Base-by-base conservation (phyloP, 495 filamentous ascomycete species). In the Corynascus novoguineensis region DNA sequence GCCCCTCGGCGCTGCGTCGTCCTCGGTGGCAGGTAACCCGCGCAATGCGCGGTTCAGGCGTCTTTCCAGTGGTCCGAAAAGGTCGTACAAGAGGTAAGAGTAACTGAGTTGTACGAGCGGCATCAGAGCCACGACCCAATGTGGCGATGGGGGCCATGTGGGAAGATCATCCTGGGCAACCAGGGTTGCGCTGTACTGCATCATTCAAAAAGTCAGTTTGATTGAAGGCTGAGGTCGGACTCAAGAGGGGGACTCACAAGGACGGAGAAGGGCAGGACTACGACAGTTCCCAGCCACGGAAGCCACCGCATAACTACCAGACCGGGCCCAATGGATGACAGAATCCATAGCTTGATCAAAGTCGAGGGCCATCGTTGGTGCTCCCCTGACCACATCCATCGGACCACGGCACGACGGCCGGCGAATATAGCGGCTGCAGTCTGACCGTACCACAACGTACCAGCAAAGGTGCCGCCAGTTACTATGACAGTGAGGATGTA, bases 91-190 rank as follows among this genome's bases (percentile, higher is more conserved):
- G 32, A 87, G 66, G n/a, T 75, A 71, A 49, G 81, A 78, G 68
- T 95, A 93, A 24, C 79, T 73, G 21, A 81, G 74, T 35, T 87
- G 83, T 28, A 91, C 57, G 52, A 83, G 83, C 1, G 89, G 89
- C 37, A 92, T 75, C 3, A 84, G 64, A 0, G 83, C 76, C 56
- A 93, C 73, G 15, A 84, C 83, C 76, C 88, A 81, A n/a, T 81
- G 77, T 3, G 86, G 80, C 22, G 83, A 88, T 0, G 88, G 88
- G 14, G 89, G 89, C 89, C 89, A 95, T 15, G 52, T 31, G 5
- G 64, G 53, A 12, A 69, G 50, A 44, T 69, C 17, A 19, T 72
- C 53, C 9, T 66, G 54, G 14, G 55, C 53, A 17, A 67, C 35
- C 0, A 67, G 61, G 10, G 5, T 37, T 10, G 49, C 37, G 42